Base-by-base conservation (phyloP, 192 early-diverging fungal genomes). In the Linnemannia exigua region DNA sequence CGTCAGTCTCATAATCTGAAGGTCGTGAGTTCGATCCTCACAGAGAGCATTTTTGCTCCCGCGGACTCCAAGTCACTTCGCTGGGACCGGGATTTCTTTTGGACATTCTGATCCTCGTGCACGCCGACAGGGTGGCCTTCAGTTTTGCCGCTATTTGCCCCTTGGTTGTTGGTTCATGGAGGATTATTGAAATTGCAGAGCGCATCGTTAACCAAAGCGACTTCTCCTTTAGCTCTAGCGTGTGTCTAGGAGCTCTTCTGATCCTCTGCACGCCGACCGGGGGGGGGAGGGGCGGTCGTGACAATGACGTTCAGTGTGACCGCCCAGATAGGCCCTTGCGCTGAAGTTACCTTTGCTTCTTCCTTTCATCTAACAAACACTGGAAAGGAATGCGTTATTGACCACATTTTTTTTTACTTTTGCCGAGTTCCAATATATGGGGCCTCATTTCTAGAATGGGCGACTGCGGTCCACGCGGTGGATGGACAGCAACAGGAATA, bases 1-100 rank as follows among this genome's bases (percentile, higher is more conserved):
- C 87, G 87, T 88, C 75, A 84, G 83, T 88, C 87, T 88, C 87
- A 84, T 88, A 88, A 88, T 86, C 83, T 84, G 75, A 88, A 88
- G 87, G 82, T 81, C 79, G 81, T 67, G 77, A 78, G 87, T 88
- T 88, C 87, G 82, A 88, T 72, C 81, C 87, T 78, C 78, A 63
- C 77, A 81, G 79, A 74, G 76, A 84, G 87, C 87, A 88, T 25
- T 72, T 70, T 38, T 79, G 58, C 12, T 63, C 1, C 58, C 11
- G 58, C 8, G 58, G 3, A 31, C 58, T 63, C 0, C 11, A n/a
- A 54, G n/a, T n/a, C n/a, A n/a, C 15, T n/a, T 54, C 28, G 9
- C 2, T 52, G 51, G 51, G 47, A n/a, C n/a, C 41, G 3, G 41
- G 9, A 44, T 3, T 44, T 44, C 41, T 44, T 44, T 44, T 44